Evolutionary conservation across 2,329 filamentous ascomycete species (phyloP).

Genomic region (Lojkania enalia): DNA sequence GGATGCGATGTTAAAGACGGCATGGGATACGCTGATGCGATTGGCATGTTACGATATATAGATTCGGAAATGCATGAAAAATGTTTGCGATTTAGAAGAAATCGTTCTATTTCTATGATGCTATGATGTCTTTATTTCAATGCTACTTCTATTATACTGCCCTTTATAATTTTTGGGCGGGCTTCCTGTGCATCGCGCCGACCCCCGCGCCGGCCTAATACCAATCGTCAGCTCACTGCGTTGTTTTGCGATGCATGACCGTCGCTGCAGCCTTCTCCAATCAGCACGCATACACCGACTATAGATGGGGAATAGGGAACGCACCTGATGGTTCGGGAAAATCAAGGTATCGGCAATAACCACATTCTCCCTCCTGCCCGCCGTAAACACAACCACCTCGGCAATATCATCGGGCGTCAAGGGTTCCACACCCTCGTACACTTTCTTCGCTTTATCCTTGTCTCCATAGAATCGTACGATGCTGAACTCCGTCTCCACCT

Average conservation of each 20-base stretch:
- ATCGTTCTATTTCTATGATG: slow-evolving; percentile 6
- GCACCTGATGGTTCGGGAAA: slow-evolving; percentile 87
- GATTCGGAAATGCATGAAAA: background rate
- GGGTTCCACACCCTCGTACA: slow-evolving; percentile 74
- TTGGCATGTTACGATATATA: background rate
- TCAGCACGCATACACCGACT: slow-evolving; percentile 19
- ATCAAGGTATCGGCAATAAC: slow-evolving; percentile 85
- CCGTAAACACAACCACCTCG: slow-evolving; percentile 85
- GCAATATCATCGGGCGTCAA: slow-evolving; percentile 89
- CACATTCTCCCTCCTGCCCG: slow-evolving; percentile 83
- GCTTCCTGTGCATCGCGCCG: slow-evolving; percentile 20
- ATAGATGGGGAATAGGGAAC: too few species aligned
- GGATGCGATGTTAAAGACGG: too few species aligned
- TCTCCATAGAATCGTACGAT: slow-evolving; percentile 87
- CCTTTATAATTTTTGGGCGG: background rate
- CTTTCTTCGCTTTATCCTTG: slow-evolving; percentile 84
- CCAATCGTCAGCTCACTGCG: slow-evolving; percentile 16
- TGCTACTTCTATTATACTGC: too few species aligned
- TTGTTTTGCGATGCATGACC: slow-evolving; percentile 41
- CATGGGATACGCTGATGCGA: background rate
- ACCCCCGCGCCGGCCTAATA: slow-evolving; percentile 20
- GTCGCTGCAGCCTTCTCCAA: slow-evolving; percentile 37
- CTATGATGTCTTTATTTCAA: slow-evolving; percentile 3
- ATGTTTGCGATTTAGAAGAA: background rate
- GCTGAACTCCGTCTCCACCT: slow-evolving; percentile 93